phyloP scores from a whole-genome alignment of 2,329 filamentous ascomycete genomes.

The Chrysoporthe deuterocubensis region DNA sequence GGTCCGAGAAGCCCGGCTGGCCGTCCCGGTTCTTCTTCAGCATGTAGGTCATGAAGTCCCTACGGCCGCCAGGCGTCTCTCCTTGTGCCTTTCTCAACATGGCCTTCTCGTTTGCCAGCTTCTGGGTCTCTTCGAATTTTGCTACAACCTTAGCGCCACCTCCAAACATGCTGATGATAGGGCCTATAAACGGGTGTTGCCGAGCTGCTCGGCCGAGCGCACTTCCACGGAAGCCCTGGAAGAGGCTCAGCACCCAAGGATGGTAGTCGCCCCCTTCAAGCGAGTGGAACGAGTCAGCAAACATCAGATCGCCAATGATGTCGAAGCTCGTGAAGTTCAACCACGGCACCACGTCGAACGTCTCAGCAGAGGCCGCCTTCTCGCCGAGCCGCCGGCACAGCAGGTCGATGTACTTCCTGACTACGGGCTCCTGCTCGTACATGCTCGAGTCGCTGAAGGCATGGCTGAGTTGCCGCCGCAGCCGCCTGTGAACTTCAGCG shows the following conservation, averaged over 20 bases:
- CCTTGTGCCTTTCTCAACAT: slow-evolving; percentile 15
- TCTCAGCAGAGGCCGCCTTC: slow-evolving; percentile 16
- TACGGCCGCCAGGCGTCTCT: slow-evolving; percentile 17
- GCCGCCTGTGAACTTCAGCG: slow-evolving; percentile 14
- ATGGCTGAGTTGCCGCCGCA: slow-evolving; percentile 14
- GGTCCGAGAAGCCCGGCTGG: slow-evolving; percentile 9
- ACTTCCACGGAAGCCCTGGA: slow-evolving; percentile 12
- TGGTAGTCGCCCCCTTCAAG: slow-evolving; percentile 27
- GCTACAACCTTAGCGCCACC: slow-evolving; percentile 3
- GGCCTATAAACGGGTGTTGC: slow-evolving; percentile 1
- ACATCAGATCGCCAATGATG: slow-evolving; percentile 31
- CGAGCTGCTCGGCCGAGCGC: neutral
- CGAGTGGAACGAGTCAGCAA: slow-evolving; percentile 30
- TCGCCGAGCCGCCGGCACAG: slow-evolving; percentile 4
- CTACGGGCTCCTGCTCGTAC: slow-evolving; percentile 23
- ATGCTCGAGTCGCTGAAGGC: slow-evolving; percentile 24
- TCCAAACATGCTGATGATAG: neutral
- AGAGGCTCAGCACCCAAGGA: slow-evolving; percentile 29
- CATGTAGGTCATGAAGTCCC: slow-evolving; percentile 32
- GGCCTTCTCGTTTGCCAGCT: slow-evolving; percentile 13
- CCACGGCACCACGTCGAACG: slow-evolving; percentile 18
- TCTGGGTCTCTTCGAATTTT: slow-evolving; percentile 14
- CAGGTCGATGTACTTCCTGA: slow-evolving; percentile 16
- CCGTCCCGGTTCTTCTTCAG: slow-evolving; percentile 23
- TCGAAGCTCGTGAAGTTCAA: slow-evolving; percentile 33